These are phyloP conservation scores for Phytophthora nicotianae DNA, from an alignment of 352 stramenopile species.

Conservation along the genomic window DNA sequence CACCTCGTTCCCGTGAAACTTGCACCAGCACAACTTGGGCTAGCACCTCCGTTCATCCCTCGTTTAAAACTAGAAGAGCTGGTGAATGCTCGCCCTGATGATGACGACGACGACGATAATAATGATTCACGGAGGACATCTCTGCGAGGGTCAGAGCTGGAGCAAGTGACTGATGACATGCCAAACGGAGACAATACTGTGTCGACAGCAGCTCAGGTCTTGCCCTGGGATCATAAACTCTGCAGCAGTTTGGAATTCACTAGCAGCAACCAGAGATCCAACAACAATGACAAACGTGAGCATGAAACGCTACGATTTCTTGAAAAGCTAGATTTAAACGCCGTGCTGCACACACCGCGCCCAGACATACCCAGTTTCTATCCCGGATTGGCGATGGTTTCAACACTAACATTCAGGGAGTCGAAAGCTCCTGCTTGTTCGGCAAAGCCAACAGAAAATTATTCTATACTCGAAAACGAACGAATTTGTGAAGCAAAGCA, in stretches of 20 bases:
- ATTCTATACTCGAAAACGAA: neutral
- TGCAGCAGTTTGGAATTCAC: slow-evolving; percentile 8
- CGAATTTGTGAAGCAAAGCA: slow-evolving; percentile 6
- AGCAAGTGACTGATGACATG: slow-evolving; percentile 33
- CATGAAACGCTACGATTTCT: slow-evolving; percentile 62
- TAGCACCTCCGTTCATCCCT: slow-evolving; percentile 34
- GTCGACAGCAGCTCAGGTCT: slow-evolving; percentile 1
- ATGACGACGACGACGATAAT: slow-evolving; percentile 16
- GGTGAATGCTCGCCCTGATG: slow-evolving; percentile 40
- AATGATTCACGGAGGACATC: slow-evolving; percentile 12
- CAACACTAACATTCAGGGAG: slow-evolving; percentile 2
- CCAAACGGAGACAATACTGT: slow-evolving; percentile 12
- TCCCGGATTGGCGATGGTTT: slow-evolving; percentile 6
- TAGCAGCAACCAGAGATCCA: slow-evolving; percentile 7
- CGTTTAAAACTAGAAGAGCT: slow-evolving; percentile 55
- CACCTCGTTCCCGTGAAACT: slow-evolving; percentile 19
- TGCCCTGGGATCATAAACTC: slow-evolving; percentile 4
- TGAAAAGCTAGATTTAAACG: slow-evolving; percentile 66
- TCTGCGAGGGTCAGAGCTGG: slow-evolving; percentile 17
- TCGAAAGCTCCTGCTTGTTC: neutral
- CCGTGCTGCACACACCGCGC: slow-evolving; percentile 60
- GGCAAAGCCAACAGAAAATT: slow-evolving; percentile 3
- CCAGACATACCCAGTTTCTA: slow-evolving; percentile 62
- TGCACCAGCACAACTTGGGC: slow-evolving; percentile 2
- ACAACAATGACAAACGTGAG: slow-evolving; percentile 34